Evolutionary conservation across 1,139 yeast species (phyloP).

Genomic region (Pichia inconspicua): DNA sequence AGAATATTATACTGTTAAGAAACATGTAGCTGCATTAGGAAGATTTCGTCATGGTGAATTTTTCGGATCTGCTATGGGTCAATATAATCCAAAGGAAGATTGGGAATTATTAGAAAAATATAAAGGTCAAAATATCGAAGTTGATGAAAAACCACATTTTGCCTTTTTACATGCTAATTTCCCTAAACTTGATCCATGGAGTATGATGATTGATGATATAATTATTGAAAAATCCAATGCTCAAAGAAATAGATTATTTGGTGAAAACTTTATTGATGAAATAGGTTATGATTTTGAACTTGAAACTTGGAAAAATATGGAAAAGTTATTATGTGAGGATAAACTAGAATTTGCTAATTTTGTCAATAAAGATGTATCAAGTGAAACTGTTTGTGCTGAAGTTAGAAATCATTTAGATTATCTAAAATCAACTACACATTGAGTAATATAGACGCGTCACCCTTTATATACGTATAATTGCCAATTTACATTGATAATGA

Average conservation of each 20-base stretch:
- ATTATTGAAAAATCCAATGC: slow-evolving; percentile 12
- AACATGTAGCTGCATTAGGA: slow-evolving; percentile 26
- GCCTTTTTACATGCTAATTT: slow-evolving; percentile 24
- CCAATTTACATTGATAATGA: not conserved
- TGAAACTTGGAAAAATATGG: slow-evolving; percentile 54
- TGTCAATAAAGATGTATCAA: slow-evolving; percentile 31
- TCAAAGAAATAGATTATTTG: slow-evolving; percentile 21
- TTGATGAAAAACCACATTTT: slow-evolving; percentile 17
- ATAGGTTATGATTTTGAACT: slow-evolving; percentile 55
- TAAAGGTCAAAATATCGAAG: slow-evolving; percentile 13
- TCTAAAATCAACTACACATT: slow-evolving; percentile 28
- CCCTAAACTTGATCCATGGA: slow-evolving; percentile 27
- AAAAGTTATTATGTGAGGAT: slow-evolving; percentile 48
- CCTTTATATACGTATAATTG: no score
- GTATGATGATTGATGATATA: slow-evolving; percentile 15
- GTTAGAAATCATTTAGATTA: slow-evolving; percentile 38
- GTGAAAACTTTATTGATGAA: slow-evolving; percentile 40
- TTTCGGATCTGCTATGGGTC: slow-evolving; percentile 59
- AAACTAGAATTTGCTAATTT: slow-evolving; percentile 40
- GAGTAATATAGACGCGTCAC: not conserved
- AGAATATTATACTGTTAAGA: slow-evolving; percentile 61
- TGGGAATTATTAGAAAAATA: slow-evolving; percentile 28
- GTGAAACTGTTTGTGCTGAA: slow-evolving; percentile 36
- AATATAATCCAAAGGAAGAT: slow-evolving; percentile 59
- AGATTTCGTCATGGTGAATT: slow-evolving; percentile 31